Evolutionary conservation across 129 eudicot species (phyloP).

Genomic region (Arctium minus): DNA sequence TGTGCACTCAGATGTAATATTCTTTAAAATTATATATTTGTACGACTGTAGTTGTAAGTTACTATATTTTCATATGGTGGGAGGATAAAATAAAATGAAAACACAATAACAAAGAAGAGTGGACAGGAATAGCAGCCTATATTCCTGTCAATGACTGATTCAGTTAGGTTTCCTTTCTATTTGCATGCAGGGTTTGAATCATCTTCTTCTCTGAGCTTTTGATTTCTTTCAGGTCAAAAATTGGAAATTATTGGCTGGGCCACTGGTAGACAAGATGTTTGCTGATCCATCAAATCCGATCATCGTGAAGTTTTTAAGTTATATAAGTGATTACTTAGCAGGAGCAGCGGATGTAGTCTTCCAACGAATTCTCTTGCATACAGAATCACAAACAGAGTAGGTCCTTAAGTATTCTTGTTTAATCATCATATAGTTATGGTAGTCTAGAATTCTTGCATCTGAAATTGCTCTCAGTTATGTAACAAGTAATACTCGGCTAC

Average conservation of each 20-base stretch:
- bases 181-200: neutral
- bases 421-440: neutral
- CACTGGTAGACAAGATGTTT: slow-evolving; percentile 78
- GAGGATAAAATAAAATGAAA: neutral
- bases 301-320: slow-evolving; percentile 68
- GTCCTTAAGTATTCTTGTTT: slow-evolving; percentile 19
- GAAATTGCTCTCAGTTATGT: neutral
- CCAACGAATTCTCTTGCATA: slow-evolving; percentile 50
- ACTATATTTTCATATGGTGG: neutral
- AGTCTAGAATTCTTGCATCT: neutral
- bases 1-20: neutral
- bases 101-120: neutral
- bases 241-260: slow-evolving; percentile 59
- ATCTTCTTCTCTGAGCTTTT: neutral
- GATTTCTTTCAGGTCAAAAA: slow-evolving; percentile 62
- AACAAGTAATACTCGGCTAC: no score
- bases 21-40: neutral
- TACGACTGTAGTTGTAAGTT: neutral
- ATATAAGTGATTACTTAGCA: slow-evolving; percentile 74
- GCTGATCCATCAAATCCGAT: slow-evolving; percentile 82
- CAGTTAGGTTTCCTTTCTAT: neutral
- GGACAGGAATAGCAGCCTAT: neutral
- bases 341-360: slow-evolving; percentile 54
- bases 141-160: neutral
- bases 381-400: slow-evolving; percentile 59